Evolutionary conservation across 768 basidiomycete species (phyloP).

Genomic region (Pisolithus orientalis): DNA sequence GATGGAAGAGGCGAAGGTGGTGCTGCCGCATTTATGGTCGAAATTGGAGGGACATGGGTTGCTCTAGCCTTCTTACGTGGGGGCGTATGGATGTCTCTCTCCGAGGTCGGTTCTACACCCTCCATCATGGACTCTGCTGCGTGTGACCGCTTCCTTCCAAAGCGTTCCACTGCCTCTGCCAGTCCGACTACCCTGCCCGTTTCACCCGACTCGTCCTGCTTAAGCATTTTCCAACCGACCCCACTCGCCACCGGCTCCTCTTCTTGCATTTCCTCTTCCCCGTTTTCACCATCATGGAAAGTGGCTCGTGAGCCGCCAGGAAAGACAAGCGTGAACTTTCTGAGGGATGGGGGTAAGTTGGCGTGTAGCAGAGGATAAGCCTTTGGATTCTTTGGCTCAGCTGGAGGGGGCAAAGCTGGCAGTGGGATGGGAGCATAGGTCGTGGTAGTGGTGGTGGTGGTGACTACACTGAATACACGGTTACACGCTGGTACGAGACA

Average conservation of each 20-base stretch:
- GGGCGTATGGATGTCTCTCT: constrained; percentile 39
- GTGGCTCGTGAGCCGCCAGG: constrained; percentile 77
- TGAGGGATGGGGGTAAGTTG: constrained; percentile 63
- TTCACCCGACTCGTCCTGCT: constrained; percentile 53
- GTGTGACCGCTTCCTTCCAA: constrained; percentile 56
- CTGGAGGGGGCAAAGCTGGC: constrained; percentile 65
- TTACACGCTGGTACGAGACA: constrained; percentile 17
- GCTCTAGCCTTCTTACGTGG: constrained; percentile 76
- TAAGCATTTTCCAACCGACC: constrained; percentile 70
- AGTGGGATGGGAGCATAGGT: constrained; percentile 84
- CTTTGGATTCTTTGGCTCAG: constrained; percentile 71
- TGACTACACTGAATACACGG: constrained; percentile 59
- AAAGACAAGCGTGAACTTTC: constrained; percentile 72
- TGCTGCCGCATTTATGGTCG: constrained; percentile 65
- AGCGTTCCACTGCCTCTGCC: constrained; percentile 77
- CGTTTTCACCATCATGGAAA: constrained; percentile 64
- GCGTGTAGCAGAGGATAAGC: constrained; percentile 74
- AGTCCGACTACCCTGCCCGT: constrained; percentile 53
- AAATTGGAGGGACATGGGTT: constrained; percentile 50
- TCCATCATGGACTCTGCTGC: constrained; percentile 60
- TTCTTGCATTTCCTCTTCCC: constrained; percentile 62
- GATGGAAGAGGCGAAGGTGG: constrained; percentile 83
- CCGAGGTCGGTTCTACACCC: constrained; percentile 57
- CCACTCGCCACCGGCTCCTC: constrained; percentile 64
- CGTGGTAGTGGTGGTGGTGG: constrained; percentile 88